Conservation (phyloP, 2,329 filamentous ascomycete species). For the Xylariomycetidae sp. region DNA sequence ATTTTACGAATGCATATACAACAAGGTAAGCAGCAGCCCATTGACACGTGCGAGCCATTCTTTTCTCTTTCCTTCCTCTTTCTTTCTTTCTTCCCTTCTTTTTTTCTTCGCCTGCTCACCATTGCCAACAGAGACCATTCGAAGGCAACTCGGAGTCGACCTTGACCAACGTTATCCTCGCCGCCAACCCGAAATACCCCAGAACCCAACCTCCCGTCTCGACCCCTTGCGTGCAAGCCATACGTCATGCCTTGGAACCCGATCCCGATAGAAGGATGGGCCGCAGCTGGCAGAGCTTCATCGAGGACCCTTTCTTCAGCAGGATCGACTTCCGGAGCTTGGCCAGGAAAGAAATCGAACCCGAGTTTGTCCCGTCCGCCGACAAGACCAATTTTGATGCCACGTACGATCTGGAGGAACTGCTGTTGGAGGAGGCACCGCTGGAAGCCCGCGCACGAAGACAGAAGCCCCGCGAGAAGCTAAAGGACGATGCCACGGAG, state of each 20-base stretch:
- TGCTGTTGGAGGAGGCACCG: conserved; percentile 89
- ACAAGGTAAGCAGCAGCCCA: conserved; percentile 60
- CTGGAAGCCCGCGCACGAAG: conserved; percentile 86
- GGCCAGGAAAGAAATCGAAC: conserved; percentile 81
- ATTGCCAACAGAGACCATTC: conserved; percentile 86
- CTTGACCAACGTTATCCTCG: conserved; percentile 73
- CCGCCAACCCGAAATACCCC: conserved; percentile 79
- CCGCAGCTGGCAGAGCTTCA: conserved; percentile 80
- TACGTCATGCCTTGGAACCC: conserved; percentile 74
- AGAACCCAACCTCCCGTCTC: conserved; percentile 88
- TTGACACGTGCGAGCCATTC: no score
- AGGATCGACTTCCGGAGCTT: conserved; percentile 77
- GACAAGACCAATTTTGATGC: conserved; percentile 99
- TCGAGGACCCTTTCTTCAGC: conserved; percentile 82
- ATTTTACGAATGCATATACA: conserved; percentile 99
- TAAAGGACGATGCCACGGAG: conserved; percentile 90
- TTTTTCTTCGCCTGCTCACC: no score
- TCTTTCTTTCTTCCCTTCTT: no score
- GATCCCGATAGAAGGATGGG: conserved; percentile 79
- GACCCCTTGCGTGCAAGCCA: conserved; percentile 80
- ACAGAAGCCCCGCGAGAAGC: conserved; percentile 85
- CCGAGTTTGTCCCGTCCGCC: conserved; percentile 86
- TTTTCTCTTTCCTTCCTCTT: no score
- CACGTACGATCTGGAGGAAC: conserved; percentile 92
- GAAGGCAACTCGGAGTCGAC: conserved; percentile 81